Evolutionary conservation across 2,329 filamentous ascomycete genomes (phyloP), one percentile per base, ranked within the genome.

Genomic region (Fusarium sterilihyphosum): DNA sequence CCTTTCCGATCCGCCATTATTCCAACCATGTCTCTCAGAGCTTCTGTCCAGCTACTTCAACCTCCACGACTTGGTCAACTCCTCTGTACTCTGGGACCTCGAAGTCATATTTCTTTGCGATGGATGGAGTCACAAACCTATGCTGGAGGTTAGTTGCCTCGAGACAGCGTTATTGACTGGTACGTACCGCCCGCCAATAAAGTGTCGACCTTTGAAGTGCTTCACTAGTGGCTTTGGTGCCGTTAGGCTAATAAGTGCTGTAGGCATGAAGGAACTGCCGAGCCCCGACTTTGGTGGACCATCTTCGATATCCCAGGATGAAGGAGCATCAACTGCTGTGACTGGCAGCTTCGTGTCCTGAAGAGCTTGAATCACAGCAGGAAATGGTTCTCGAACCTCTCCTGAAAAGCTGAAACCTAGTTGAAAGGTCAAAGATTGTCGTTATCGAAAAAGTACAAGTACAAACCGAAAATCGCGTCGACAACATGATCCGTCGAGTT

Each of bases 331-430:
- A 29, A 99, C 94, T 6, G 94, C 93, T 6, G 96, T 92, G 0
- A 98, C 93, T 0, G 95, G 93, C 13, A 96, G 79, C 33, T 88
- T 88, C 10, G 93, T 92, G 47, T 91, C 87, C 76, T 94, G 90
- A 43, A 99, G 87, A 13, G 93, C 91, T 70, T 89, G 86, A 77
- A 99, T 97, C 20, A 98, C 93, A 1, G 88, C 87, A 2, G 92
- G 92, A 80, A 98, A 99, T 3, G 96, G 96, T 74, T 97, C 94
- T n/a, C 96, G 92, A 61, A 99, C 92, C 74, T 96, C 92, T 12
- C 95, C 96, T 4, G 92, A 92, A 85, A 99, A 99, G 70, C 93
- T 96, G 85, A 99, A 99, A 13, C 94, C 92, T 93, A 41, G 52
- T 61, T 29, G n/a, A 38, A 60, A 38, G 38, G 67, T 79, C 47